Conservation (phyloP, 2,329 filamentous ascomycete genomes). For the Cordyceps cateniannulata region DNA sequence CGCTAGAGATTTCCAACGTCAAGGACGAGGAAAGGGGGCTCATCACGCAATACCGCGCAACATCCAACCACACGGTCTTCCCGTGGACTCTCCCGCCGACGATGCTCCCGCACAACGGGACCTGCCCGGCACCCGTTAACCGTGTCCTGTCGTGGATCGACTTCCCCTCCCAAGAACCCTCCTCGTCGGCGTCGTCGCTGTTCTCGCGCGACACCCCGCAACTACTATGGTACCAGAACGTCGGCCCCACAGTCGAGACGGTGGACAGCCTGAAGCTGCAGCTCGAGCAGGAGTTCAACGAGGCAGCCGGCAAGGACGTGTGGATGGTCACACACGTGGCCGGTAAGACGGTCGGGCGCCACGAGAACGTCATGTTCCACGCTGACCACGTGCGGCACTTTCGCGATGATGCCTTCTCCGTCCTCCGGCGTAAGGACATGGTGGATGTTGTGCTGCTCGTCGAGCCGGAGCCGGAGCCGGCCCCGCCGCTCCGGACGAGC, state of each 20-base stretch:
- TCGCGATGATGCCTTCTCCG: constrained; percentile 76
- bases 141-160: constrained; percentile 65
- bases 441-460: constrained; percentile 64
- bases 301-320: constrained; percentile 32
- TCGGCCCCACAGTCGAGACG: constrained; percentile 40
- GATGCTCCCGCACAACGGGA: constrained; percentile 69
- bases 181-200: constrained; percentile 24
- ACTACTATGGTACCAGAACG: constrained; percentile 25
- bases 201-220: constrained; percentile 9
- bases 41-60: constrained; percentile 38
- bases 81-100: constrained; percentile 84
- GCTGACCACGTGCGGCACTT: constrained; percentile 70
- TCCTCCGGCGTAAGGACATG: constrained; percentile 64
- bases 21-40: constrained; percentile 44
- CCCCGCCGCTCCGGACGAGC: background rate
- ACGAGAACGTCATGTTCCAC: constrained; percentile 79
- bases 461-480: constrained; percentile 14
- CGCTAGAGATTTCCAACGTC: constrained; percentile 29
- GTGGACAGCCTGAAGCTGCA: constrained; percentile 56
- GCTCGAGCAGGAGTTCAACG: constrained; percentile 57
- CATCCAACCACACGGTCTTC: constrained; percentile 76
- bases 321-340: constrained; percentile 78
- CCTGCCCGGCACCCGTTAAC: constrained; percentile 64
- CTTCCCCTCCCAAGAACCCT: constrained; percentile 44
- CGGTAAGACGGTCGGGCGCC: constrained; percentile 72